Percentiles rank a stretch among this genome's conserved stretches.
These are phyloP conservation scores for Melanomma pulvis-pyrius DNA, from an alignment of 495 filamentous ascomycete species.

Conservation along the genomic window DNA sequence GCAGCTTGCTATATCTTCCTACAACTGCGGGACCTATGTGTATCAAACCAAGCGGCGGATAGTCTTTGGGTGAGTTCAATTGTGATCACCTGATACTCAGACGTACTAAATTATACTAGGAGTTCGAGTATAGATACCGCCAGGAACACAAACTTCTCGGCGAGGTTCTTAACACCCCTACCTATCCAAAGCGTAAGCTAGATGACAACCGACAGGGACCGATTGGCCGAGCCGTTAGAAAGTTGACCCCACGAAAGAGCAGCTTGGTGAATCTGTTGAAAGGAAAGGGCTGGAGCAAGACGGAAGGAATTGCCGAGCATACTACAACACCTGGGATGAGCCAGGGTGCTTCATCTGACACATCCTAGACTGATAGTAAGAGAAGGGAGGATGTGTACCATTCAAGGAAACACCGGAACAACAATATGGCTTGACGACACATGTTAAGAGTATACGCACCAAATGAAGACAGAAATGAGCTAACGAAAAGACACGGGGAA, in stretches of 20 bases:
- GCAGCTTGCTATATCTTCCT: slow-evolving; percentile 30
- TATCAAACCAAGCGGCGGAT: slow-evolving; percentile 18
- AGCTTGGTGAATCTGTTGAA: slow-evolving; percentile 32
- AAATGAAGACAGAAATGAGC: neutral
- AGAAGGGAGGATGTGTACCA: neutral
- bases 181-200: neutral
- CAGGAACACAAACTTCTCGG: slow-evolving; percentile 22
- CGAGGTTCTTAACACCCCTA: neutral
- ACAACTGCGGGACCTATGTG: slow-evolving; percentile 25
- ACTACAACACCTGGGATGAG: neutral
- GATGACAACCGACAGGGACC: slow-evolving; percentile 15
- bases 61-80: slow-evolving; percentile 31
- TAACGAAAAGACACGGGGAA: neutral
- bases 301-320: neutral
- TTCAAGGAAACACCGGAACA: neutral
- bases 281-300: slow-evolving; percentile 29
- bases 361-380: neutral
- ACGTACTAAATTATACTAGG: slow-evolving; percentile 1
- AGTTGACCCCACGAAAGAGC: slow-evolving; percentile 30
- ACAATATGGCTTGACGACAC: slow-evolving; percentile 9
- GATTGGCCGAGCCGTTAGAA: slow-evolving; percentile 26
- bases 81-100: neutral
- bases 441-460: neutral
- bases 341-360: neutral
- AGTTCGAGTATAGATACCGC: slow-evolving; percentile 33